These are phyloP conservation scores for Fusarium verticillioides DNA, from an alignment of 2,329 filamentous ascomycete species.

Conservation along the genomic window DNA sequence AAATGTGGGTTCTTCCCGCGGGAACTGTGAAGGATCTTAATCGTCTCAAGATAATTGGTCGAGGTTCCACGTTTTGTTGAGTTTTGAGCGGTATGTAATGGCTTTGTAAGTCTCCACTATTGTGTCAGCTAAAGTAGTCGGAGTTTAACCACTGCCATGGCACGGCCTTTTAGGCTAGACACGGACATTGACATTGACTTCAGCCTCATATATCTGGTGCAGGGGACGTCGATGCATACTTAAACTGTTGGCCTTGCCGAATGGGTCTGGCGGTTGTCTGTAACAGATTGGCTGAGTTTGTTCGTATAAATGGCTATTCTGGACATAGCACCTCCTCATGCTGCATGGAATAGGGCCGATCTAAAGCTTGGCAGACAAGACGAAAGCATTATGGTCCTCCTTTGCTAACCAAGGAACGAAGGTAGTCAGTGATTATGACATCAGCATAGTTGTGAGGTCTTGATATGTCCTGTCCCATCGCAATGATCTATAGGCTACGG, in stretches of 20 bases:
- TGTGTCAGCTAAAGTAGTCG: background rate
- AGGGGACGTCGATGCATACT: background rate
- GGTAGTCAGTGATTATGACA: fast-evolving
- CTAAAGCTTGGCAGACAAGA: background rate
- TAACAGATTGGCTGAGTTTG: background rate
- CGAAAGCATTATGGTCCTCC: fast-evolving
- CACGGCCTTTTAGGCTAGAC: background rate
- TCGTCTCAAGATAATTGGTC: background rate
- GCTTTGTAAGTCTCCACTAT: background rate
- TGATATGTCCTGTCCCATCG: fast-evolving
- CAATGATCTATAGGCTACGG: fast-evolving
- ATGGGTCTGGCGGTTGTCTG: no score
- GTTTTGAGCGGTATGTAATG: background rate
- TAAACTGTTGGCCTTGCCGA: background rate
- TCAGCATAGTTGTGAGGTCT: fast-evolving
- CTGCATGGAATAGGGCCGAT: background rate
- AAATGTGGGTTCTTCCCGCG: background rate
- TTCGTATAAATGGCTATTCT: background rate
- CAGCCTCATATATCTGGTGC: background rate
- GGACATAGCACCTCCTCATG: background rate
- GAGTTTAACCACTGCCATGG: background rate
- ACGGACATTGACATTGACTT: background rate
- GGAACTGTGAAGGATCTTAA: background rate
- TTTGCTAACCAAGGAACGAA: background rate
- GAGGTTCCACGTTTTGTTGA: background rate